phyloP scores from a whole-genome alignment of 2,329 filamentous ascomycete species.

The Verticillium longisporum region DNA sequence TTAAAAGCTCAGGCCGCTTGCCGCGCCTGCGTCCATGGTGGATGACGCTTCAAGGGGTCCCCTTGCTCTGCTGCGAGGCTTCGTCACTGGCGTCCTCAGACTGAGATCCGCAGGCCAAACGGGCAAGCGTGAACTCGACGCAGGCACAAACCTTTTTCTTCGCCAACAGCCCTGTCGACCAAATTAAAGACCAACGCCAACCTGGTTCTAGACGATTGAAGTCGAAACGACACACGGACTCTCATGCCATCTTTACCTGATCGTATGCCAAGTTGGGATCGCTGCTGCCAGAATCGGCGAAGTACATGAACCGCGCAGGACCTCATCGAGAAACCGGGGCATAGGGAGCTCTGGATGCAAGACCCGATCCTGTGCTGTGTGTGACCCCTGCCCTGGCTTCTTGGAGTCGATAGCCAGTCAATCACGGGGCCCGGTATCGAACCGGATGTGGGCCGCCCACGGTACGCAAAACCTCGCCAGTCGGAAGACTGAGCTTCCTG shows the following conservation, averaged over 20 bases:
- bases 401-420: no score
- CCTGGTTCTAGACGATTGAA: neutral
- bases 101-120: neutral
- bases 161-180: neutral
- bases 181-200: neutral
- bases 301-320: neutral
- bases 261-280: neutral
- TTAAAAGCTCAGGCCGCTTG: neutral
- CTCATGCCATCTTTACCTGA: neutral
- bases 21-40: neutral
- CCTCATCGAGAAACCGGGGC: neutral
- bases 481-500: neutral
- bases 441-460: neutral
- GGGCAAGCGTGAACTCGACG: neutral
- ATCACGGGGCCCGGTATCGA: neutral
- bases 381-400: neutral
- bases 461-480: neutral
- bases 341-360: neutral
- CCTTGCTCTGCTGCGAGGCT: neutral
- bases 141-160: neutral
- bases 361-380: neutral
- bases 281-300: neutral
- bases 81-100: neutral
- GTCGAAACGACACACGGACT: neutral
- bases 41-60: neutral